Conservation (phyloP, 1,284 basidiomycete species). For the Cutaneotrichosporon sp. region DNA sequence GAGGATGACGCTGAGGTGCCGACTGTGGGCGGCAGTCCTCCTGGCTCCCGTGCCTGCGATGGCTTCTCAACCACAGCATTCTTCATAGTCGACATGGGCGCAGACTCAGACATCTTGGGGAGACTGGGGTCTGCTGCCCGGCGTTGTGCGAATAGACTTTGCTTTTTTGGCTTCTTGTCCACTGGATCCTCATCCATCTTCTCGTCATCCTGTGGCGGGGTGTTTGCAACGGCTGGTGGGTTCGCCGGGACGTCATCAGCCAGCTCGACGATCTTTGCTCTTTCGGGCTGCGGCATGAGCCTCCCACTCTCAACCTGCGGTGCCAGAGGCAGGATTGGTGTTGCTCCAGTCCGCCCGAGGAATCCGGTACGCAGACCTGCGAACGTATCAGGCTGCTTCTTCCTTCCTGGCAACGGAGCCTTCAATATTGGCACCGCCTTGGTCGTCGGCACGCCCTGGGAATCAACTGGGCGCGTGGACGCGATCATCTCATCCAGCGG, state of each 20-base stretch:
- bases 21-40: neutral
- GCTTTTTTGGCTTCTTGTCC: constrained; percentile 23
- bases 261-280: neutral
- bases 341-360: too few relatives aligned
- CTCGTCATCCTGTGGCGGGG: neutral
- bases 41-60: neutral
- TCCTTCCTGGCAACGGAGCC: constrained; percentile 19
- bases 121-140: constrained; percentile 9
- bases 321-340: neutral
- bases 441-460: constrained; percentile 9
- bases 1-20: neutral
- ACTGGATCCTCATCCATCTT: constrained; percentile 6
- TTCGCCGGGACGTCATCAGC: neutral
- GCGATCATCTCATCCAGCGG: constrained; percentile 16
- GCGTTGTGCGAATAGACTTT: constrained; percentile 34
- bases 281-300: neutral
- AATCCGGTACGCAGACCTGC: neutral
- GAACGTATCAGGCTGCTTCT: neutral
- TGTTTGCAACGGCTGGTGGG: neutral
- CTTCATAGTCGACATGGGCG: constrained; percentile 30
- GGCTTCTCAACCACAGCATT: constrained; percentile 29
- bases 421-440: constrained; percentile 33
- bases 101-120: constrained; percentile 23
- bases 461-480: neutral
- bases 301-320: constrained; percentile 1